phyloP scores from a whole-genome alignment of 345 rosid genomes.

The Melastoma malabathricum region DNA sequence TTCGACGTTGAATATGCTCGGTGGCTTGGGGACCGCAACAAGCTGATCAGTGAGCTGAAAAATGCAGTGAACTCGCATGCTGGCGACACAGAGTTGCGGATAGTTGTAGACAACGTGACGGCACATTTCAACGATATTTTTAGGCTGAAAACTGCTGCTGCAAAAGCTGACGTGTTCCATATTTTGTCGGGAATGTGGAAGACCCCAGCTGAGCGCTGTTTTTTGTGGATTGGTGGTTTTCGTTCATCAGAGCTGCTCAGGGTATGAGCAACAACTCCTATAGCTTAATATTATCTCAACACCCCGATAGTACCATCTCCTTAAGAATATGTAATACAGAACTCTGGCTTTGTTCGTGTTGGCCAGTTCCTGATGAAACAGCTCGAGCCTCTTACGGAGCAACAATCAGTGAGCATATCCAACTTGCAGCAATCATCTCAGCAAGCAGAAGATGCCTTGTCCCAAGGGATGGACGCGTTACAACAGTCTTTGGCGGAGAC shows the following conservation, averaged over 20 bases:
- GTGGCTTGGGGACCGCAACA: slow-evolving; percentile 82
- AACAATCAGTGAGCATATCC: slow-evolving; percentile 46
- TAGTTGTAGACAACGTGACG: slow-evolving; percentile 46
- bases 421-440: slow-evolving; percentile 87
- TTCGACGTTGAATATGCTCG: slow-evolving; percentile 78
- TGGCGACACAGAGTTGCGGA: slow-evolving; percentile 76
- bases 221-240: slow-evolving; percentile 93
- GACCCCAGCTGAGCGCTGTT: slow-evolving; percentile 93
- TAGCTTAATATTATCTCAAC: background rate
- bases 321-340: no score
- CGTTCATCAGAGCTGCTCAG: slow-evolving; percentile 90
- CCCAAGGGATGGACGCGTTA: slow-evolving; percentile 91
- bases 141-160: slow-evolving; percentile 67
- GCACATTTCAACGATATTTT: slow-evolving; percentile 68
- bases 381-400: slow-evolving; percentile 86
- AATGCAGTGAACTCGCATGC: slow-evolving; percentile 85
- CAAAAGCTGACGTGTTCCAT: slow-evolving; percentile 91
- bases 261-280: slow-evolving; percentile 19
- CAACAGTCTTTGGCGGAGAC: slow-evolving; percentile 87
- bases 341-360: no score
- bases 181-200: slow-evolving; percentile 95
- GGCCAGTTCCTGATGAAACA: slow-evolving; percentile 73
- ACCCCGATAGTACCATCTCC: background rate
- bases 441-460: slow-evolving; percentile 83
- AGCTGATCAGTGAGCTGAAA: slow-evolving; percentile 62